Base-by-base conservation (phyloP, 352 stramenopile genomes). In the Albugo candida region DNA sequence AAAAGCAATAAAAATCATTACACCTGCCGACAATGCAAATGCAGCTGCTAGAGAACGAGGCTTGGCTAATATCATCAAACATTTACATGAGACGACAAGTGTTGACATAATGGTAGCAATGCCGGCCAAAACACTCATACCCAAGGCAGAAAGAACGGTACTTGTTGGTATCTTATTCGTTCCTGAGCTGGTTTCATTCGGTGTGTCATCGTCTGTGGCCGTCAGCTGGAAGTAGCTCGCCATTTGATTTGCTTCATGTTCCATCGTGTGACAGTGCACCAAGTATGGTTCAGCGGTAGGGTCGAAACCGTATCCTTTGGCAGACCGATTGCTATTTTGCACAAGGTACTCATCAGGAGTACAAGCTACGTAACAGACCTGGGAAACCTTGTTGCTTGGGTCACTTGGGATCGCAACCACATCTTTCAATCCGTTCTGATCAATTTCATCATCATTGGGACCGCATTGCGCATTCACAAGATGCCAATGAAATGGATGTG, bases 1-100 rank as follows among this genome's bases (percentile, higher is more conserved):
- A 14, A 85, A 65, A n/a, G 67, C 64, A 41, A 85, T 83, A 53
- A 83, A 83, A 20, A 81, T 47, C 70, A 83, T 85, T 52, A 83
- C 73, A 40, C 73, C 73, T 4, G 73, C 70, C 21, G 73, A 81
- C 1, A 85, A 53, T n/a, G 70, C 55, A 44, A 83, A 82, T n/a
- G 73, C 62, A n/a, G 82, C 49, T 19, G 68, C 70, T 17, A 85
- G 56, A 14, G 70, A 68, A 6, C 59, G 56, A 27, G 68, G 55
- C 39, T 73, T 73, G 13, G 61, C 67, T 16, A 85, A 45, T 50
- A 83, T 81, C 51, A 75, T 78, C 34, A 85, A 59, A 8, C 64
- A 54, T 34, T 71, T 55, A 13, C 81, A 63, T 0, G 70, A 83
- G 45, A 85, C 77, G 4, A 85, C 70, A 14, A 83, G 43, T 16